Evolutionary conservation across 306 rosid species (phyloP).

Genomic region (Chamaecrista fasciculata): DNA sequence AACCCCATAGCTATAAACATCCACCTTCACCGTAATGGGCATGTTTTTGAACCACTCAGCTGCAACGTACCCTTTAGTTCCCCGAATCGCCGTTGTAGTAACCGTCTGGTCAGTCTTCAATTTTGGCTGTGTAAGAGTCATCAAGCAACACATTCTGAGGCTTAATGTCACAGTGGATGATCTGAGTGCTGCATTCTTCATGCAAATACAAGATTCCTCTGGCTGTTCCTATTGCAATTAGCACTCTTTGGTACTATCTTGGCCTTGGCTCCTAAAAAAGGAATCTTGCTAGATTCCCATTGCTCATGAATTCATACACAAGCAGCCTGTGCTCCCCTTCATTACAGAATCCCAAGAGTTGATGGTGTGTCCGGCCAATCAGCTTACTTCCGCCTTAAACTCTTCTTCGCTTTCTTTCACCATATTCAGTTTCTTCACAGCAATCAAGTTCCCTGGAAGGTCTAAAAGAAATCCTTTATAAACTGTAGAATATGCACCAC

Average conservation of each 20-base stretch:
- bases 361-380: slow-evolving; percentile 20
- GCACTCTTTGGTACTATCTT: slow-evolving; percentile 9
- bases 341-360: slow-evolving; percentile 20
- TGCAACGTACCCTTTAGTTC: slow-evolving; percentile 20
- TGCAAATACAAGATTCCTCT: slow-evolving; percentile 23
- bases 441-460: slow-evolving; percentile 3
- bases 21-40: slow-evolving; percentile 14
- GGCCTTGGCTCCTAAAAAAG: neutral
- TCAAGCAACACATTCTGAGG: slow-evolving; percentile 18
- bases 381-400: slow-evolving; percentile 16
- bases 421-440: slow-evolving; percentile 26
- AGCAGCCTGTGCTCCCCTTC: slow-evolving; percentile 13
- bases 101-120: neutral
- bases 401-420: neutral
- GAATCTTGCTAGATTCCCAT: neutral
- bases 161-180: slow-evolving; percentile 19
- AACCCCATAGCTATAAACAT: slow-evolving; percentile 15
- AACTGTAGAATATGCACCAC: slow-evolving; percentile 32
- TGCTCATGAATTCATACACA: slow-evolving; percentile 18
- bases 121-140: slow-evolving; percentile 6
- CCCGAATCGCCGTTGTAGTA: slow-evolving; percentile 5
- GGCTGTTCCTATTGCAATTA: slow-evolving; percentile 3
- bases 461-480: slow-evolving; percentile 30
- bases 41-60: slow-evolving; percentile 11
- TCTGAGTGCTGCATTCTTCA: slow-evolving; percentile 16